phyloP scores from a whole-genome alignment of 208 protist species.

The Trypanosomatidae sp. region DNA sequence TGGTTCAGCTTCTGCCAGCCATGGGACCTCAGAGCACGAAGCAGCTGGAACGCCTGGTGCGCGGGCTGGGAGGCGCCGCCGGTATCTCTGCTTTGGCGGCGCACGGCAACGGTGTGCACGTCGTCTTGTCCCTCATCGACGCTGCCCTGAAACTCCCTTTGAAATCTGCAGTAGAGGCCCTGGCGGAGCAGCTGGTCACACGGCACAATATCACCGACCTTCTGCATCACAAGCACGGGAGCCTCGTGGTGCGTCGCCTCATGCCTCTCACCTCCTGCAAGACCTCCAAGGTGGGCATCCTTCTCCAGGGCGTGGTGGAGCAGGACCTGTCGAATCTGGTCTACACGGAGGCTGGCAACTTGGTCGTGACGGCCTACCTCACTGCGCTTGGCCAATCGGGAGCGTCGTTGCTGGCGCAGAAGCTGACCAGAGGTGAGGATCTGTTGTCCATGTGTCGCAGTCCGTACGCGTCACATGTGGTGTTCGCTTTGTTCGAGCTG shows the following conservation, averaged over 20 bases:
- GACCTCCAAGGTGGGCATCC: constrained; percentile 57
- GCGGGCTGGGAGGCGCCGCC: constrained; percentile 44
- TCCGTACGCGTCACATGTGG: constrained; percentile 75
- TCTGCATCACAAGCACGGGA: constrained; percentile 59
- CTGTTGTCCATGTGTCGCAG: constrained; percentile 68
- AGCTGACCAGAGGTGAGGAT: constrained; percentile 53
- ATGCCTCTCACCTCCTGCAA: constrained; percentile 64
- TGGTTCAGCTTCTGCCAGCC: constrained; percentile 52
- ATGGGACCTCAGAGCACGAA: constrained; percentile 30
- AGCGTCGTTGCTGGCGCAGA: constrained; percentile 52
- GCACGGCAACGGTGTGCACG: constrained; percentile 76
- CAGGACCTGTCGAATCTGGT: constrained; percentile 50
- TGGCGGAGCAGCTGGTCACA: constrained; percentile 52
- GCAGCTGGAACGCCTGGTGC: constrained; percentile 41
- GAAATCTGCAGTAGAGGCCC: constrained; percentile 44
- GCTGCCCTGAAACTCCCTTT: constrained; percentile 37
- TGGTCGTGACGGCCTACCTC: constrained; percentile 79
- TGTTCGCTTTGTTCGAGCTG: constrained; percentile 68
- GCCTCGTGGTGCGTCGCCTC: constrained; percentile 74
- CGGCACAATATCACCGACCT: constrained; percentile 51
- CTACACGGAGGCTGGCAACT: constrained; percentile 79
- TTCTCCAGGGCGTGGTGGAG: constrained; percentile 60
- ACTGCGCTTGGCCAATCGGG: constrained; percentile 45
- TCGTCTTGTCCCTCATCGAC: constrained; percentile 56
- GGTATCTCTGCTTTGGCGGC: constrained; percentile 39